A percentile compares a stretch with the other conserved stretches of the same genome.
Evolutionary conservation across 352 stramenopile genomes (phyloP).

Genomic region (Globisporangium okanoganense): DNA sequence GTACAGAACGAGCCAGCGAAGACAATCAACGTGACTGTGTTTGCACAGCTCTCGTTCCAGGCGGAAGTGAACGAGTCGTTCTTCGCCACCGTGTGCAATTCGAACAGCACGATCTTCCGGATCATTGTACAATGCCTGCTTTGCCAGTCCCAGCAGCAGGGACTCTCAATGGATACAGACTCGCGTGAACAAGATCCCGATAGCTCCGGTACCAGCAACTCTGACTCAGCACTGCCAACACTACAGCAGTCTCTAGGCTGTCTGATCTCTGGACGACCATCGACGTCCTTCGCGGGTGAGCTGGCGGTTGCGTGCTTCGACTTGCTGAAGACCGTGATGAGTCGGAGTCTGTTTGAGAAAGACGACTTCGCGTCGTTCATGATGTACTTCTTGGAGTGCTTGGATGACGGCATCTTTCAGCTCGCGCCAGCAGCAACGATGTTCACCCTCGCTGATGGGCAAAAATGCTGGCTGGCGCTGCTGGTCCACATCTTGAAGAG

Average conservation of each 20-base stretch:
- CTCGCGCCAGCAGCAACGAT: neutral
- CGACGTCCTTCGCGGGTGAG: constrained; percentile 6
- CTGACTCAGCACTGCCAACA: neutral
- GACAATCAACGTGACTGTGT: constrained; percentile 34
- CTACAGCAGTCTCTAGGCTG: constrained; percentile 17
- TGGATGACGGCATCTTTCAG: constrained; percentile 29
- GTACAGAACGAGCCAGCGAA: constrained; percentile 19
- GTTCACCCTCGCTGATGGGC: constrained; percentile 21
- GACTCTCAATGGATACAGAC: neutral
- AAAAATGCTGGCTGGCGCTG: constrained; percentile 62
- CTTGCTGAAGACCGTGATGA: constrained; percentile 33
- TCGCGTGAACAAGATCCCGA: neutral
- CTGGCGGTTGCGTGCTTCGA: constrained; percentile 37
- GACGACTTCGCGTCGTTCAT: constrained; percentile 61
- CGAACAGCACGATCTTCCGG: constrained; percentile 41
- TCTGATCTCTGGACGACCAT: constrained; percentile 15
- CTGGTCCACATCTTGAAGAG: constrained; percentile 49
- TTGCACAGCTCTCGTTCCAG: constrained; percentile 48
- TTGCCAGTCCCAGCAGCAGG: neutral
- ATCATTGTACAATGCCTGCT: constrained; percentile 39
- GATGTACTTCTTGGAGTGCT: constrained; percentile 56
- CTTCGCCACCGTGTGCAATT: constrained; percentile 48
- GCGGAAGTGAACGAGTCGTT: constrained; percentile 44
- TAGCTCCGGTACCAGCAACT: neutral
- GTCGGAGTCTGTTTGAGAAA: constrained; percentile 38